phyloP scores from a whole-genome alignment of 441 rosid species.

The Arabidopsis hybrid region DNA sequence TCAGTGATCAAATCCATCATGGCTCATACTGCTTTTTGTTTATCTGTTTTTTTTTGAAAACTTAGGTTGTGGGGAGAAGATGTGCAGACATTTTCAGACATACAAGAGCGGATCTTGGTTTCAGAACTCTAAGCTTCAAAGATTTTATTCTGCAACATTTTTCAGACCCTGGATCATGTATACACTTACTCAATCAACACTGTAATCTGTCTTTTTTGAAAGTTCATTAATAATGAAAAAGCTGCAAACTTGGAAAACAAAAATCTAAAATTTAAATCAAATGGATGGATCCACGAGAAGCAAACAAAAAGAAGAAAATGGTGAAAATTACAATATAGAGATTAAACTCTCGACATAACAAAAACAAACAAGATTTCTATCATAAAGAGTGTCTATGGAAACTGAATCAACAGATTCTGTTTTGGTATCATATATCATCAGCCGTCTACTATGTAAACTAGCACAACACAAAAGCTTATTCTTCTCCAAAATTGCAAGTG shows the following conservation, averaged over 20 bases:
- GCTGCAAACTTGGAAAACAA: slow-evolving; percentile 1
- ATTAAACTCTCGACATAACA: neutral
- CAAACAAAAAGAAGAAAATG: neutral
- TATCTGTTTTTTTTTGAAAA: slow-evolving; percentile 17
- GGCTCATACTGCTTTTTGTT: slow-evolving; percentile 13
- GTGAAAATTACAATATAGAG: neutral
- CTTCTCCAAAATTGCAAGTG: neutral
- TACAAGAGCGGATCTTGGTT: slow-evolving; percentile 56
- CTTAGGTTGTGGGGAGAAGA: slow-evolving; percentile 86
- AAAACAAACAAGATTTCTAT: neutral
- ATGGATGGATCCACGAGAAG: neutral
- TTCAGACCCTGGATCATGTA: neutral
- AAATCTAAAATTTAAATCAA: neutral
- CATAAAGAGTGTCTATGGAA: neutral
- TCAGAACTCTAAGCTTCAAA: slow-evolving; percentile 37
- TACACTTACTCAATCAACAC: neutral
- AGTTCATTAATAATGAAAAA: neutral
- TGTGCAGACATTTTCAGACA: slow-evolving; percentile 67
- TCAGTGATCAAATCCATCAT: slow-evolving; percentile 13
- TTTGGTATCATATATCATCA: neutral
- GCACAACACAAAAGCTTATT: neutral
- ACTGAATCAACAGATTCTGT: neutral
- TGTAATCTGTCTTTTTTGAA: neutral
- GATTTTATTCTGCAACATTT: slow-evolving; percentile 4
- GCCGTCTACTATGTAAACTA: neutral